A percentile compares a stretch with the other conserved stretches of the same genome.
Evolutionary conservation across 2,329 filamentous ascomycete species (phyloP).

Genomic region (Aspergillus neoniger): DNA sequence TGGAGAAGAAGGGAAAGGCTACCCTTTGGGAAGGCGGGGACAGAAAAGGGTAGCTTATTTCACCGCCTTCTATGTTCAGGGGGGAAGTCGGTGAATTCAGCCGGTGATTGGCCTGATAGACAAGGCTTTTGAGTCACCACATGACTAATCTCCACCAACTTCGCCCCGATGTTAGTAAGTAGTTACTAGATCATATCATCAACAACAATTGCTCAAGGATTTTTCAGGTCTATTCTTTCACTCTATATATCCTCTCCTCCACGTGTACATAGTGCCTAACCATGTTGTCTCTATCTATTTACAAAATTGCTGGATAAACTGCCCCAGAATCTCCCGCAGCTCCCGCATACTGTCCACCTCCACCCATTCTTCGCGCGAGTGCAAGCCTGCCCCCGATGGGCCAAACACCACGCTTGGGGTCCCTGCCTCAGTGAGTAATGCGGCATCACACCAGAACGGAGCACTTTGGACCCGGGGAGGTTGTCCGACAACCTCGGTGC

Average conservation of each 20-base stretch:
- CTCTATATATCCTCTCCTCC: too few relatives aligned
- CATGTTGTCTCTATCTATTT: neutral
- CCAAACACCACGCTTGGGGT: slow-evolving; percentile 53
- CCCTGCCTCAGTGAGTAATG: slow-evolving; percentile 48
- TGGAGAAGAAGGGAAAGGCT: neutral
- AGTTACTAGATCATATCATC: too few relatives aligned
- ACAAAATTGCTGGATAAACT: slow-evolving; percentile 25
- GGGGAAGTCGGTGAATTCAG: too few relatives aligned
- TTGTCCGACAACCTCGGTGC: slow-evolving; percentile 29
- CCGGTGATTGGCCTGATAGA: too few relatives aligned
- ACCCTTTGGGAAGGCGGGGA: neutral
- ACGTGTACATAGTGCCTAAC: too few relatives aligned
- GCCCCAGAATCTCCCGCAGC: slow-evolving; percentile 28
- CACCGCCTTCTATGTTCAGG: neutral
- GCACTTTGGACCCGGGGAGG: slow-evolving; percentile 31
- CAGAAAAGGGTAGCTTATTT: neutral
- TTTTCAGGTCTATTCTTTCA: neutral
- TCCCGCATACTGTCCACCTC: slow-evolving; percentile 47
- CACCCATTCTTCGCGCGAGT: slow-evolving; percentile 55
- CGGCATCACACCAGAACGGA: slow-evolving; percentile 56
- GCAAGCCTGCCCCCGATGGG: slow-evolving; percentile 52
- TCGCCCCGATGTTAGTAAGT: too few relatives aligned
- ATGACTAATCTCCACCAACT: too few relatives aligned
- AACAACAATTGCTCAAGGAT: too few relatives aligned
- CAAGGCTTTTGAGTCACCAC: too few relatives aligned